Base-by-base conservation (phyloP, 805 yeast genomes). In the Cyberlindnera sargentensis region DNA sequence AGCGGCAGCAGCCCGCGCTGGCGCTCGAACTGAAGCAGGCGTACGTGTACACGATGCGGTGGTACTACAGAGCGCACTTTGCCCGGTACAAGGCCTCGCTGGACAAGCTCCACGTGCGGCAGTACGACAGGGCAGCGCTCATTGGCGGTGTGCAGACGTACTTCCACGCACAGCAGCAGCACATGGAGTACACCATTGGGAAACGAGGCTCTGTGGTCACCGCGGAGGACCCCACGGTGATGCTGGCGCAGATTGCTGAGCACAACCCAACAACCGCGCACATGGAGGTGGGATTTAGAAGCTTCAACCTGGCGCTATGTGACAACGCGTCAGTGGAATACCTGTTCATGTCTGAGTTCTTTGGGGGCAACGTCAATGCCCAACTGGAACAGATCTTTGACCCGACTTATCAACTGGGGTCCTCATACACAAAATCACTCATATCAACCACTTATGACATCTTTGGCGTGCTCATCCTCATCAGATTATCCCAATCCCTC, bases 11-110 rank as follows among this genome's bases (percentile, higher is more conserved):
- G 45, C 70, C 74, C 7, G 71, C 78, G 6, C 64, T 93, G 43
- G 91, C 95, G 0, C 59, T 66, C 11, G 93, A 87, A 56, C 70
- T 93, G 34, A 73, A 80, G 43, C 75, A 75, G 53, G 98, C 97
- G 0, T 93, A 93, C 60, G 66, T 81, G 20, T 80, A 80, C 55
- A 91, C 98, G 3, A 90, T 93, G 86, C 71, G 76, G 55, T 93
- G 99, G 99, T 93, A 91, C 65, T 93, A 93, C 61, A 71, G 74
- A 45, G 75, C 83, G 44, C 76, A 84, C 52, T 91, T 90, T 57
- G 79, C 82, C 15, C 77, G 89, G 49, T 90, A 89, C 63, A 62
- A 82, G 33, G 76, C 81, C 47, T 79, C 95, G 1, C 63, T 90
- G 40, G 84, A 84, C 47, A 78, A 78, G 50, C 62, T 88, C 46